Conservation (phyloP, 83 land plant species). For the Diphasiastrum complanatum region DNA sequence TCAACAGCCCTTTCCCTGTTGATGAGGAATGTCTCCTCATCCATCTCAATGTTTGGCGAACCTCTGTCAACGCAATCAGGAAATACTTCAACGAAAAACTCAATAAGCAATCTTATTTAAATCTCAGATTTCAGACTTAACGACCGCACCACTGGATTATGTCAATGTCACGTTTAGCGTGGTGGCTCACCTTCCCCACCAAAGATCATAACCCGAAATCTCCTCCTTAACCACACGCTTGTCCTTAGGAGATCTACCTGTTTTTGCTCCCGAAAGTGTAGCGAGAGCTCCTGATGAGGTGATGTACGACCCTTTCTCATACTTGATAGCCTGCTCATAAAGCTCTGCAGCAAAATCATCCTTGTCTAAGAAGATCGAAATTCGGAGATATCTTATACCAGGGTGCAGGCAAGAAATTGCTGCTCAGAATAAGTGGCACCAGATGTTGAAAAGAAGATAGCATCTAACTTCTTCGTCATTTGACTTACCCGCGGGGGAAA, state of each 20-base stretch:
- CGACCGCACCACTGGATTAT: not conserved
- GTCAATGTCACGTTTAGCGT: too few species aligned
- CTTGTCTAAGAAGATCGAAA: not conserved
- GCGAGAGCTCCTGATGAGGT: constrained; percentile 26
- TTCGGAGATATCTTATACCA: not conserved
- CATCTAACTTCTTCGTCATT: not conserved
- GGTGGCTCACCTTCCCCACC: constrained; percentile 33
- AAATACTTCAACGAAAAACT: not conserved
- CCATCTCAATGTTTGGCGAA: constrained; percentile 31
- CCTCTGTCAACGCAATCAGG: constrained; percentile 19
- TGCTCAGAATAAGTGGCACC: not conserved
- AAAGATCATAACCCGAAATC: constrained; percentile 7
- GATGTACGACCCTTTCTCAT: constrained; percentile 18
- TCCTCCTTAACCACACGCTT: constrained; percentile 25
- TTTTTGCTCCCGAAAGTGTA: constrained; percentile 27
- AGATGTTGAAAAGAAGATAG: not conserved
- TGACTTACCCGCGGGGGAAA: constrained; percentile 26
- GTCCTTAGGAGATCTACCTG: constrained; percentile 29
- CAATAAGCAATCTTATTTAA: not conserved
- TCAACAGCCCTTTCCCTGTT: constrained; percentile 30
- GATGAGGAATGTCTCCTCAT: constrained; percentile 25
- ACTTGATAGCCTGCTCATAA: constrained; percentile 25
- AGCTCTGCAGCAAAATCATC: constrained; percentile 13
- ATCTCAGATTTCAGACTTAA: not conserved
- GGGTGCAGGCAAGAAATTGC: not conserved